A percentile compares a stretch with the other conserved stretches of the same genome.
phyloP scores from a whole-genome alignment of 768 basidiomycete genomes.

The Leucogyrophana mollusca region DNA sequence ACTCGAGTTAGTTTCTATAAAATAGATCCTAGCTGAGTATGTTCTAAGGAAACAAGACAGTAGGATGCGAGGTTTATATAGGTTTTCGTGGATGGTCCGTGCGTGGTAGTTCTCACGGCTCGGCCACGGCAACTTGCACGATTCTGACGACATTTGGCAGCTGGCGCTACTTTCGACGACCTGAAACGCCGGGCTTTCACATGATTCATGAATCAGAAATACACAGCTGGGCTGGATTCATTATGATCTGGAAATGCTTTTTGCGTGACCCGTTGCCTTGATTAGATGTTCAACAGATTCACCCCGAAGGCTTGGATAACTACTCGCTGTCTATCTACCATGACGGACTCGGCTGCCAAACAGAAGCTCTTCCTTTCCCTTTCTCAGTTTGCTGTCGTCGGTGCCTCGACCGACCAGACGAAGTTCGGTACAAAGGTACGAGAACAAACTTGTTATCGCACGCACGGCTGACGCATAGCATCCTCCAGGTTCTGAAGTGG shows the following conservation, averaged over 20 bases:
- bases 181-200: too few relatives aligned
- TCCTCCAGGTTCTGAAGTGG: slow-evolving; percentile 71
- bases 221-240: too few relatives aligned
- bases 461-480: background rate
- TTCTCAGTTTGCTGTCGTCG: slow-evolving; percentile 72
- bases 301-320: too few relatives aligned
- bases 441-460: slow-evolving; percentile 5
- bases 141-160: too few relatives aligned
- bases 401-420: slow-evolving; percentile 74
- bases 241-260: too few relatives aligned
- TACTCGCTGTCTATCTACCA: slow-evolving; percentile 14
- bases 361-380: slow-evolving; percentile 57
- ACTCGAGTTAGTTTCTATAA: slow-evolving; percentile 78
- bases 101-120: slow-evolving; percentile 9
- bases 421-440: slow-evolving; percentile 85
- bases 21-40: slow-evolving; percentile 83
- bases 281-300: too few relatives aligned
- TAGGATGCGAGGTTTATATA: slow-evolving; percentile 30
- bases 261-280: too few relatives aligned
- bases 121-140: background rate
- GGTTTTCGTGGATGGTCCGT: slow-evolving; percentile 31
- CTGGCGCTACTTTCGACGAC: too few relatives aligned
- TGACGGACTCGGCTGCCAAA: slow-evolving; percentile 39
- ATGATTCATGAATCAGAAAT: too few relatives aligned
- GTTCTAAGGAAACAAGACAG: slow-evolving; percentile 48